phyloP scores from a whole-genome alignment of 306 rosid genomes.

The Quercus engelmannii region DNA sequence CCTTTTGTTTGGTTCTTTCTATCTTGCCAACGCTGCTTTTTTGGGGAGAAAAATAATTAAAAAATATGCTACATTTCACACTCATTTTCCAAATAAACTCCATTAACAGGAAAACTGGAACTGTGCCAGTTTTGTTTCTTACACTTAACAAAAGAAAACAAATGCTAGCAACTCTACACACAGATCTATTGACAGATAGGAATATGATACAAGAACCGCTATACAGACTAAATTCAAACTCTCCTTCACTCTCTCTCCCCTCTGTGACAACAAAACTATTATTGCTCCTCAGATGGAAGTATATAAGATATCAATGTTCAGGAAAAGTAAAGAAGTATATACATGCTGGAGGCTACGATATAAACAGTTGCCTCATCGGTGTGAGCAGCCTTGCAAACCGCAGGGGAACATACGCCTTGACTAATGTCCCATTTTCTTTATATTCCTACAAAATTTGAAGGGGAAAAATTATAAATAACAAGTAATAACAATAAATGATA shows the following conservation, averaged over 20 bases:
- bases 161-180: neutral
- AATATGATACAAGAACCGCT: slow-evolving; percentile 9
- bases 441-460: slow-evolving; percentile 55
- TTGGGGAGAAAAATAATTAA: too few relatives aligned
- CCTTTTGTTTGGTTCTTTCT: too few relatives aligned
- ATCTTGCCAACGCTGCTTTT: too few relatives aligned
- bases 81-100: too few relatives aligned
- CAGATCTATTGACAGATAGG: neutral
- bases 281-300: neutral
- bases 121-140: neutral
- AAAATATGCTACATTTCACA: too few relatives aligned
- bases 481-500: neutral
- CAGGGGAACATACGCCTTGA: slow-evolving; percentile 90
- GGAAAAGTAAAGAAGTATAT: slow-evolving; percentile 4
- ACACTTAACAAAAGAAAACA: neutral
- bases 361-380: slow-evolving; percentile 81
- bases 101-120: too few relatives aligned
- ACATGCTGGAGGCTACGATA: slow-evolving; percentile 31
- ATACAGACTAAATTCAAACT: slow-evolving; percentile 6
- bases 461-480: slow-evolving; percentile 1
- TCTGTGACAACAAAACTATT: neutral
- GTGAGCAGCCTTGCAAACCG: slow-evolving; percentile 92
- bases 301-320: neutral
- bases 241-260: neutral
- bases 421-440: slow-evolving; percentile 75